Percentiles rank a stretch among this genome's conserved stretches.
Evolutionary conservation across 441 rosid species (phyloP).

Genomic region (Iberis amara): DNA sequence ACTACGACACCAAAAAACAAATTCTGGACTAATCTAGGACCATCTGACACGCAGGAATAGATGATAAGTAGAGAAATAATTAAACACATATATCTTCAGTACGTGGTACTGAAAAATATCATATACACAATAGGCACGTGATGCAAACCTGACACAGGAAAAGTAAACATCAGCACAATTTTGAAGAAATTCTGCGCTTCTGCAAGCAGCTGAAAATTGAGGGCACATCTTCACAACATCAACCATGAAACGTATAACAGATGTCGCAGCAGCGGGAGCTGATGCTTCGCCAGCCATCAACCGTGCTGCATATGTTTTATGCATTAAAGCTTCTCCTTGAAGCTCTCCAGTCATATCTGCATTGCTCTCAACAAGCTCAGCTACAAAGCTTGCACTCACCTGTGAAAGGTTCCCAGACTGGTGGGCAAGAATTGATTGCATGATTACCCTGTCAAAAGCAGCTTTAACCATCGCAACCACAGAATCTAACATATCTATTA

Average conservation of each 20-base stretch:
- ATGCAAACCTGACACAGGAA: slow-evolving; percentile 84
- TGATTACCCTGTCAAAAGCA: slow-evolving; percentile 76
- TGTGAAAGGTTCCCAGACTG: slow-evolving; percentile 81
- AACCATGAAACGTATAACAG: slow-evolving; percentile 93
- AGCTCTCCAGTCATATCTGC: slow-evolving; percentile 87
- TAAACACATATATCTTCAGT: no score
- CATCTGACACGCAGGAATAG: slow-evolving; percentile 11
- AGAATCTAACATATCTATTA: slow-evolving; percentile 80
- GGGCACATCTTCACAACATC: slow-evolving; percentile 94
- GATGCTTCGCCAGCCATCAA: slow-evolving; percentile 97
- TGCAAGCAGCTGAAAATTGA: slow-evolving; percentile 82
- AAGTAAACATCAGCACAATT: slow-evolving; percentile 88
- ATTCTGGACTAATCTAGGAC: slow-evolving; percentile 1
- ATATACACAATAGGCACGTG: slow-evolving; percentile 53
- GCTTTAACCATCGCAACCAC: slow-evolving; percentile 83
- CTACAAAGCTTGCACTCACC: slow-evolving; percentile 62
- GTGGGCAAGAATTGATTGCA: slow-evolving; percentile 74
- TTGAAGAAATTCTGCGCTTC: slow-evolving; percentile 74
- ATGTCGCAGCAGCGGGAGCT: slow-evolving; percentile 94
- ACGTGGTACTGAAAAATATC: slow-evolving; percentile 39
- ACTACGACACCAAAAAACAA: slow-evolving; percentile 15
- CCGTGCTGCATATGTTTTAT: slow-evolving; percentile 96
- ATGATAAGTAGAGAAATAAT: slow-evolving; percentile 1
- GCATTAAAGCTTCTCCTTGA: slow-evolving; percentile 99
- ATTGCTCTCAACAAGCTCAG: slow-evolving; percentile 75